phyloP scores from a whole-genome alignment of 208 protist genomes.

The Leishmania major region DNA sequence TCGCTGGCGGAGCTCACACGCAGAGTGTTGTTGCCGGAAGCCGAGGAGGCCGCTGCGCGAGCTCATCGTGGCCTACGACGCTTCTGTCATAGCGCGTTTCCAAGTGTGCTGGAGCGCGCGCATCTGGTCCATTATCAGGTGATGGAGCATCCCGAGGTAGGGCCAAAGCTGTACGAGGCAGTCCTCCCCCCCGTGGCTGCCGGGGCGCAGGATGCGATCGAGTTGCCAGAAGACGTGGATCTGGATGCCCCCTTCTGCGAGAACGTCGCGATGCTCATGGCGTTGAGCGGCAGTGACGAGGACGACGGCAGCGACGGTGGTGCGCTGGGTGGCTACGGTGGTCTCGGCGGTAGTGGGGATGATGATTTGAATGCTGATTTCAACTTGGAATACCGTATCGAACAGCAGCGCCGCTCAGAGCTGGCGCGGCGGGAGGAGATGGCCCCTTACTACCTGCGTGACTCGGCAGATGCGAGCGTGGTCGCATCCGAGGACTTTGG shows the following conservation, averaged over 20 bases:
- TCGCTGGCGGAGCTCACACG: constrained; percentile 19
- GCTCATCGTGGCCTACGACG: constrained; percentile 31
- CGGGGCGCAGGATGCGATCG: constrained; percentile 65
- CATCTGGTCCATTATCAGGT: constrained; percentile 57
- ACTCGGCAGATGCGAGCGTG: constrained; percentile 5
- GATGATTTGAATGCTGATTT: constrained; percentile 28
- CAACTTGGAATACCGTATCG: constrained; percentile 50
- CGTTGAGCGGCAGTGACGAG: constrained; percentile 57
- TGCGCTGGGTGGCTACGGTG: not conserved
- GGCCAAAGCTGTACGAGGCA: constrained; percentile 48
- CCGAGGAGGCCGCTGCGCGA: not conserved
- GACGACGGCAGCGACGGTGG: constrained; percentile 24
- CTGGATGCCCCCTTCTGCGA: constrained; percentile 70
- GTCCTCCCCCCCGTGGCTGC: constrained; percentile 61
- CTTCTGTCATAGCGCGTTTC: constrained; percentile 62
- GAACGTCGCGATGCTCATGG: constrained; percentile 48
- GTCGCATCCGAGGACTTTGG: constrained; percentile 1
- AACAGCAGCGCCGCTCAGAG: constrained; percentile 50
- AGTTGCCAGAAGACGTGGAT: constrained; percentile 52
- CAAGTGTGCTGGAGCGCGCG: constrained; percentile 72
- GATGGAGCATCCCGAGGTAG: constrained; percentile 34
- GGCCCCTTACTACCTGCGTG: constrained; percentile 78
- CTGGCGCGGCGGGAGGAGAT: constrained; percentile 58
- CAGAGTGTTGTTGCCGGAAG: constrained; percentile 16
- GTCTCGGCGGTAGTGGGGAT: constrained; percentile 7